Percentiles rank a stretch among this genome's conserved stretches.
Conservation (phyloP, 164 flowering plant species). For the Nymphaea colorata region DNA sequence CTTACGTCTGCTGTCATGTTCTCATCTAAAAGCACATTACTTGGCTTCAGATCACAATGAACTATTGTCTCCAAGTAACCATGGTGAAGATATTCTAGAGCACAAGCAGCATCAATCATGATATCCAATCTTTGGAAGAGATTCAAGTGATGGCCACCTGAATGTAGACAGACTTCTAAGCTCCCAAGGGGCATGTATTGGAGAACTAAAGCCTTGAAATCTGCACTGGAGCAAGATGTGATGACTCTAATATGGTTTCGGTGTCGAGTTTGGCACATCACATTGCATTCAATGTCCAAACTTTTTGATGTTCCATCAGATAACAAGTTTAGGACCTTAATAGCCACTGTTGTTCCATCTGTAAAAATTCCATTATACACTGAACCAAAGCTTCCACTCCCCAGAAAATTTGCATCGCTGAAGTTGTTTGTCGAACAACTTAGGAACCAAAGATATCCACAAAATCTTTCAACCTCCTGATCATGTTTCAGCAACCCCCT, state of each 20-base stretch:
- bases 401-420: not conserved
- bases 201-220: conserved; percentile 5
- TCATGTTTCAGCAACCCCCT: no score
- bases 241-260: conserved; percentile 3
- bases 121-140: not conserved
- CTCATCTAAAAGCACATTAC: conserved; percentile 4
- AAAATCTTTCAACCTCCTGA: not conserved
- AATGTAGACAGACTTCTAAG: conserved; percentile 1
- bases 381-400: conserved; percentile 2
- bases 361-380: conserved; percentile 3
- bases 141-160: not conserved
- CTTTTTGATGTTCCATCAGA: not conserved
- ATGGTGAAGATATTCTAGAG: conserved; percentile 5
- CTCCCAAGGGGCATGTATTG: conserved; percentile 2
- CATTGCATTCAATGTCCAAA: conserved; percentile 2
- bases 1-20: conserved; percentile 4
- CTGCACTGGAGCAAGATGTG: not conserved
- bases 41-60: conserved; percentile 2
- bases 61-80: not conserved
- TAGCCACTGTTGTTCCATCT: not conserved
- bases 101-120: conserved; percentile 1
- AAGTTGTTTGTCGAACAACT: conserved; percentile 5
- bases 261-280: not conserved
- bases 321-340: conserved; percentile 1
- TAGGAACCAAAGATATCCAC: not conserved